Percentiles rank a stretch among this genome's conserved stretches.
Conservation (phyloP, 306 rosid species). For the Albizia julibrissin region DNA sequence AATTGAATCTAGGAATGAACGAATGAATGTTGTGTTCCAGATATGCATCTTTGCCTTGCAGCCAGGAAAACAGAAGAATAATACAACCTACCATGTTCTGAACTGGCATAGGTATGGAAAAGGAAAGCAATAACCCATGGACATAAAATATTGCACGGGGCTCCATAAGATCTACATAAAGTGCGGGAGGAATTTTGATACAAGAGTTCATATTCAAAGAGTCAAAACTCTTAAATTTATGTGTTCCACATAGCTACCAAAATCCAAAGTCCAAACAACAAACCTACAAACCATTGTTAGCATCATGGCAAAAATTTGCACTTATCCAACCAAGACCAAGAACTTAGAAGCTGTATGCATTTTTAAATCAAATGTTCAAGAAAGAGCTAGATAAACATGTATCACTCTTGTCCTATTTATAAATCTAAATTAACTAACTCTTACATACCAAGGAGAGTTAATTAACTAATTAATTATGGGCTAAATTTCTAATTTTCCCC, state of each 20-base stretch:
- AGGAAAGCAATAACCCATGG: neutral
- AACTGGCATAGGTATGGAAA: neutral
- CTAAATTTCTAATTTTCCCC: no score
- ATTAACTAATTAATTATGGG: no score
- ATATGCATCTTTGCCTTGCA: neutral
- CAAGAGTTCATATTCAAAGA: neutral
- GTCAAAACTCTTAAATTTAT: neutral
- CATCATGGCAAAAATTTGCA: slow-evolving; percentile 7
- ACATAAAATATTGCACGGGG: slow-evolving; percentile 5
- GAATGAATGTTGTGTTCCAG: slow-evolving; percentile 5
- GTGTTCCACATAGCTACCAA: neutral
- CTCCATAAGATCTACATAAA: slow-evolving; percentile 3
- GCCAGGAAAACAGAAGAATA: neutral
- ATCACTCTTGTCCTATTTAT: no score
- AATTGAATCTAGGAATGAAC: slow-evolving; percentile 16
- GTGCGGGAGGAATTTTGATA: slow-evolving; percentile 6
- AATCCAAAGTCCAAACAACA: slow-evolving; percentile 17
- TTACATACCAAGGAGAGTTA: no score
- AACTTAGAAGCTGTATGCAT: slow-evolving; percentile 15
- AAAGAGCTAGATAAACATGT: neutral
- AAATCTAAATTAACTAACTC: no score
- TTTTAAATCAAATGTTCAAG: slow-evolving; percentile 3
- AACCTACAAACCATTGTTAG: slow-evolving; percentile 3
- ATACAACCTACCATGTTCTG: neutral
- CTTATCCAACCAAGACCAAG: slow-evolving; percentile 1